phyloP scores from a whole-genome alignment of 2,329 filamentous ascomycete genomes.

The Epichloe glyceriae region DNA sequence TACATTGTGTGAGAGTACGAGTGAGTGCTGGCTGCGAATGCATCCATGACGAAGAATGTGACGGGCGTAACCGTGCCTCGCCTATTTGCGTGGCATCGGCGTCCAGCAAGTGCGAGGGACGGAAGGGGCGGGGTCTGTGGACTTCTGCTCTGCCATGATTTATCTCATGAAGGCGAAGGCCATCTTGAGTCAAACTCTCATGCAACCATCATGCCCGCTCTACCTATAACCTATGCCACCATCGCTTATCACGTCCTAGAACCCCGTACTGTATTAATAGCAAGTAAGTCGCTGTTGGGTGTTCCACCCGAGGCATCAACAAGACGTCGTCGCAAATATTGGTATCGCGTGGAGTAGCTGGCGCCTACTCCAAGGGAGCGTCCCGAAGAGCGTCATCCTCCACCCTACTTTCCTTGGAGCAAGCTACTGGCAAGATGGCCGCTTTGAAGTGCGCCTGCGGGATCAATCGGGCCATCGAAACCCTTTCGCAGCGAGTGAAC shows the following conservation, averaged over 20 bases:
- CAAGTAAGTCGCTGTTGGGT: slow-evolving; percentile 3
- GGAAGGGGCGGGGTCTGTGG: neutral
- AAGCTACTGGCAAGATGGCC: slow-evolving; percentile 7
- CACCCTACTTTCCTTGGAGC: neutral
- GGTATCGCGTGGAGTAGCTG: slow-evolving; percentile 15
- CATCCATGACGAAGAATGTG: too few species aligned
- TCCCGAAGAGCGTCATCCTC: slow-evolving; percentile 6
- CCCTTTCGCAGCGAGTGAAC: slow-evolving; percentile 6
- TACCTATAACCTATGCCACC: neutral
- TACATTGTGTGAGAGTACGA: neutral
- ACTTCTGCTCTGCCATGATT: neutral
- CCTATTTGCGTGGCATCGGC: too few species aligned
- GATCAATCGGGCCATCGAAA: slow-evolving; percentile 6
- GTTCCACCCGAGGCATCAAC: neutral
- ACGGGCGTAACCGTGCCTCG: too few species aligned
- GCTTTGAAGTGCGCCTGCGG: slow-evolving; percentile 9
- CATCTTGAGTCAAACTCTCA: neutral
- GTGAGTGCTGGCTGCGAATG: too few species aligned
- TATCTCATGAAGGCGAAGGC: too few species aligned
- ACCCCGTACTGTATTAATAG: neutral
- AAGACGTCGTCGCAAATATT: slow-evolving; percentile 18
- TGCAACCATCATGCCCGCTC: neutral
- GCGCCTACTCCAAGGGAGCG: slow-evolving; percentile 7
- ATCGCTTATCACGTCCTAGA: neutral
- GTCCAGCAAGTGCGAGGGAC: too few species aligned